Conservation (phyloP, 2,329 filamentous ascomycete genomes). For the Fusarium bactridioides region DNA sequence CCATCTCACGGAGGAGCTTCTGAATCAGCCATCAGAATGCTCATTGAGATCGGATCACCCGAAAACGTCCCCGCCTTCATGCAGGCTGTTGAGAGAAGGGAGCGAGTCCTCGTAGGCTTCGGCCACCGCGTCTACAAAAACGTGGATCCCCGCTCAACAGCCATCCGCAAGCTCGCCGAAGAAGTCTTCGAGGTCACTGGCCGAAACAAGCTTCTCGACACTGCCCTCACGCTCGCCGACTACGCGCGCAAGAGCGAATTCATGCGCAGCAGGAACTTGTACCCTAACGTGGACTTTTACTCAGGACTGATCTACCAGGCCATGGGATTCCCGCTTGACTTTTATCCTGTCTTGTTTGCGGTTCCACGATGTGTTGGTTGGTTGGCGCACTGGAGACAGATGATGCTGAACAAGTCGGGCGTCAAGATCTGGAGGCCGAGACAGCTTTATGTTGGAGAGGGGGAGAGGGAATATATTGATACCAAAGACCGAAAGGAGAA, state of each 20-base stretch:
- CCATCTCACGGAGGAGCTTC: slow-evolving; percentile 68
- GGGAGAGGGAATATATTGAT: slow-evolving; percentile 55
- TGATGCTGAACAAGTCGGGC: slow-evolving; percentile 54
- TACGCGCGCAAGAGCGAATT: slow-evolving; percentile 57
- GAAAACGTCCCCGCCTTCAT: slow-evolving; percentile 61
- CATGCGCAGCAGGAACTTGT: slow-evolving; percentile 57
- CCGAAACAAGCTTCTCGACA: slow-evolving; percentile 60
- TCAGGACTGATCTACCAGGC: slow-evolving; percentile 61
- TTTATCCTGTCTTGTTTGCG: slow-evolving; percentile 60
- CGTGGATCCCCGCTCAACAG: slow-evolving; percentile 60
- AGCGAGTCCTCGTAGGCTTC: slow-evolving; percentile 63
- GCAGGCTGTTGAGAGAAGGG: slow-evolving; percentile 57
- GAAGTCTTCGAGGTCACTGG: slow-evolving; percentile 59
- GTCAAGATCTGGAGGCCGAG: slow-evolving; percentile 61
- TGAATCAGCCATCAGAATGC: slow-evolving; percentile 63
- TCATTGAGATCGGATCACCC: slow-evolving; percentile 59
- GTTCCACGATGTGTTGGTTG: slow-evolving; percentile 60
- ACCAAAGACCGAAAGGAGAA: slow-evolving; percentile 46
- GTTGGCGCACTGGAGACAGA: slow-evolving; percentile 61
- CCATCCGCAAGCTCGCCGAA: slow-evolving; percentile 58
- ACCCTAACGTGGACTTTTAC: slow-evolving; percentile 63
- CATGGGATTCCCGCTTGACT: slow-evolving; percentile 62
- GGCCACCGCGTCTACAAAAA: slow-evolving; percentile 64
- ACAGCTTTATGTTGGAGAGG: slow-evolving; percentile 57
- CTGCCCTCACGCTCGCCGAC: slow-evolving; percentile 55